Percentiles rank a stretch among this genome's conserved stretches.
These are phyloP conservation scores for Geosmithia putterillii DNA, from an alignment of 2,329 filamentous ascomycete species.

Conservation along the genomic window DNA sequence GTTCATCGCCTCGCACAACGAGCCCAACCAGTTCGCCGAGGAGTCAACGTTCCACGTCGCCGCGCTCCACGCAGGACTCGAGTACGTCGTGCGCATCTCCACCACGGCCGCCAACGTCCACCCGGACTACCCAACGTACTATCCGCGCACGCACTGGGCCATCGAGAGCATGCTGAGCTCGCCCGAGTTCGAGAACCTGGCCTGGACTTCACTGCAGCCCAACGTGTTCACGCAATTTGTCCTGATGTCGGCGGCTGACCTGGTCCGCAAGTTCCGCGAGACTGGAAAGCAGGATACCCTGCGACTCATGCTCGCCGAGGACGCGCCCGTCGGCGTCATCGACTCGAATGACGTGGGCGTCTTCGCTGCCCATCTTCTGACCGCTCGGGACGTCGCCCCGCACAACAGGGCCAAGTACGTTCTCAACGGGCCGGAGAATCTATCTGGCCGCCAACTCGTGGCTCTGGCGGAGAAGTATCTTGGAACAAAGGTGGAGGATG, in stretches of 20 bases:
- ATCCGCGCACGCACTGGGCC: slow-evolving; percentile 25
- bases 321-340: slow-evolving; percentile 16
- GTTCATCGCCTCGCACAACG: slow-evolving; percentile 25
- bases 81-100: slow-evolving; percentile 28
- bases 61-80: slow-evolving; percentile 19
- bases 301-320: slow-evolving; percentile 11
- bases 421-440: slow-evolving; percentile 24
- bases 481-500: slow-evolving; percentile 10
- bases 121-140: slow-evolving; percentile 19
- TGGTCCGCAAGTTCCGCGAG: slow-evolving; percentile 18
- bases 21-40: slow-evolving; percentile 23
- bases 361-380: slow-evolving; percentile 20
- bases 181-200: slow-evolving; percentile 19
- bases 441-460: slow-evolving; percentile 21
- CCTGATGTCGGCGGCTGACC: slow-evolving; percentile 11
- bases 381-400: slow-evolving; percentile 8
- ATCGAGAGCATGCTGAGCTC: slow-evolving; percentile 23
- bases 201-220: slow-evolving; percentile 26
- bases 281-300: slow-evolving; percentile 17
- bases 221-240: slow-evolving; percentile 11
- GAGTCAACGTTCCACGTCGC: slow-evolving; percentile 22
- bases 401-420: slow-evolving; percentile 22
- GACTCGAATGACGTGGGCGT: slow-evolving; percentile 19
- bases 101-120: slow-evolving; percentile 22
- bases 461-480: slow-evolving; percentile 20